These are phyloP conservation scores for Pichia sp. DNA, from an alignment of 1,139 yeast species.

Conservation along the genomic window DNA sequence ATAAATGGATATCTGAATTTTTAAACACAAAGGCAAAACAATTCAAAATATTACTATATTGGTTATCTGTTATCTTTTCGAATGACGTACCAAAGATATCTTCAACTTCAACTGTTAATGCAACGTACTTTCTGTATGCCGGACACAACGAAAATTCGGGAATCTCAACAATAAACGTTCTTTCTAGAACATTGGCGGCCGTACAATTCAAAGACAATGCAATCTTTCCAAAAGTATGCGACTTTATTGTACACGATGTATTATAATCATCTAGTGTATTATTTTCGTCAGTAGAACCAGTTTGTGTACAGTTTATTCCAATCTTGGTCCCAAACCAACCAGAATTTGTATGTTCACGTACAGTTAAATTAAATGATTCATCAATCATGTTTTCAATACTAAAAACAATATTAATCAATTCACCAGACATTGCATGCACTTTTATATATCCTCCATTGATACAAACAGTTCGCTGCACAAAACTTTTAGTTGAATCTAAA, in stretches of 20 bases:
- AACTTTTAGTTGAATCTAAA: neutral
- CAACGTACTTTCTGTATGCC: slow-evolving; percentile 10
- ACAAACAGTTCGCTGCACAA: slow-evolving; percentile 4
- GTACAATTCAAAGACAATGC: slow-evolving; percentile 3
- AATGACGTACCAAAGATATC: slow-evolving; percentile 18
- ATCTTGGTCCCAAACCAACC: slow-evolving; percentile 16
- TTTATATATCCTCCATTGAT: slow-evolving; percentile 3
- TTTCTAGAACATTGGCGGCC: slow-evolving; percentile 7
- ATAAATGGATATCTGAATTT: neutral
- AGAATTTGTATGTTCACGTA: slow-evolving; percentile 10
- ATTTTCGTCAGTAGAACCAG: neutral
- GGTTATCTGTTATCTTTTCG: slow-evolving; percentile 16
- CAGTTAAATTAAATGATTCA: slow-evolving; percentile 9
- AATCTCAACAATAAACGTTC: slow-evolving; percentile 9
- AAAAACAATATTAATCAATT: slow-evolving; percentile 1
- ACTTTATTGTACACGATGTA: slow-evolving; percentile 5
- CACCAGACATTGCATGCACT: slow-evolving; percentile 14
- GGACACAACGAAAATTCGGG: slow-evolving; percentile 13
- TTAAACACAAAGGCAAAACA: slow-evolving; percentile 19
- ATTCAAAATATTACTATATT: slow-evolving; percentile 18
- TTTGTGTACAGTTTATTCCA: slow-evolving; percentile 6
- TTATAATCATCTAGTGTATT: neutral
- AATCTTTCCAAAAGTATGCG: slow-evolving; percentile 6
- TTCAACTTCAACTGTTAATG: slow-evolving; percentile 12
- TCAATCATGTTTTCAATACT: slow-evolving; percentile 10